Conservation (phyloP, 176 grass and related monocot species). For the Aegilops bicornis region DNA sequence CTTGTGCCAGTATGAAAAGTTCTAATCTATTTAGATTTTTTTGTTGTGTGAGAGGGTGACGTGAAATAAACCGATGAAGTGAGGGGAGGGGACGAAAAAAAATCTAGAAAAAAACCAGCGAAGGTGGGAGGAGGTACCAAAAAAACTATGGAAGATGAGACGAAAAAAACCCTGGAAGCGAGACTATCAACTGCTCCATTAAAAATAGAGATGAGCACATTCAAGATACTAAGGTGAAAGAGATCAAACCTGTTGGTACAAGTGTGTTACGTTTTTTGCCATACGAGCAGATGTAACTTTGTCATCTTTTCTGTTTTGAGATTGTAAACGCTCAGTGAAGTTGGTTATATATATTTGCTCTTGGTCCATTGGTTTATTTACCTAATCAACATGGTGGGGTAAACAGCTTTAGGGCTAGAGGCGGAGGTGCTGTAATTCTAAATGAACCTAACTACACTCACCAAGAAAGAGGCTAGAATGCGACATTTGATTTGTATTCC, state of each 20-base stretch:
- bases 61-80: too few relatives aligned
- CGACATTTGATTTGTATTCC: not conserved
- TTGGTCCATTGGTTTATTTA: conserved; percentile 1
- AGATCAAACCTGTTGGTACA: not conserved
- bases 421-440: not conserved
- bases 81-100: too few relatives aligned
- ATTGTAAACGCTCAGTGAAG: not conserved
- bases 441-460: conserved; percentile 18
- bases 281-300: not conserved
- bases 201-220: too few relatives aligned
- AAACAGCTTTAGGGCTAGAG: too few relatives aligned
- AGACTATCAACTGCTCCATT: too few relatives aligned
- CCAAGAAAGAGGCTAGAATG: not conserved
- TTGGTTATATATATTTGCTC: not conserved
- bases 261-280: not conserved
- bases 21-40: too few relatives aligned
- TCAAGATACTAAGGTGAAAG: not conserved
- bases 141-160: too few relatives aligned
- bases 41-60: too few relatives aligned
- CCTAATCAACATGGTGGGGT: not conserved
- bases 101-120: too few relatives aligned
- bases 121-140: too few relatives aligned
- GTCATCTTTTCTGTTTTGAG: not conserved
- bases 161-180: too few relatives aligned
- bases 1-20: too few relatives aligned